phyloP scores from a whole-genome alignment of 768 basidiomycete genomes.

The Xerocomellus dryophilus region DNA sequence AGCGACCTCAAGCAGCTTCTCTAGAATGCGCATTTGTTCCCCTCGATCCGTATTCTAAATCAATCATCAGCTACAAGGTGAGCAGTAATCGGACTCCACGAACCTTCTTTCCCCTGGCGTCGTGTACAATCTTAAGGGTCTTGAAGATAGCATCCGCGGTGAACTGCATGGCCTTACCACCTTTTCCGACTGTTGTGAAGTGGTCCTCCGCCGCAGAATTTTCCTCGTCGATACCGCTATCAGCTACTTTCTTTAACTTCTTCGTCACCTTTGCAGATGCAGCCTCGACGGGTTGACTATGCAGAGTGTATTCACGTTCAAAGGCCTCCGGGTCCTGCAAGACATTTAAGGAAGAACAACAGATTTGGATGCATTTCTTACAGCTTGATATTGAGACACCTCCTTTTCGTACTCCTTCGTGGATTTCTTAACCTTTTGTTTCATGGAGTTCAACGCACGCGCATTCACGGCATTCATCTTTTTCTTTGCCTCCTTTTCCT shows the following conservation, averaged over 20 bases:
- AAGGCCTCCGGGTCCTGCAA: slow-evolving; percentile 85
- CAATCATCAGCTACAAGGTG: slow-evolving; percentile 9
- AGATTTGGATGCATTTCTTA: slow-evolving; percentile 33
- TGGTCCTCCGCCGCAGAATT: slow-evolving; percentile 49
- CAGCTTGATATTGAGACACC: slow-evolving; percentile 75
- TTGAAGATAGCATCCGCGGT: slow-evolving; percentile 89
- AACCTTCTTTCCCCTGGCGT: slow-evolving; percentile 95
- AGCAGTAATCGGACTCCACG: slow-evolving; percentile 8
- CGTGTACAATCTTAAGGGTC: slow-evolving; percentile 84
- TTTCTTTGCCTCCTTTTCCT: slow-evolving; percentile 90
- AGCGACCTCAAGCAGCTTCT: slow-evolving; percentile 81
- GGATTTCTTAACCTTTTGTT: slow-evolving; percentile 93
- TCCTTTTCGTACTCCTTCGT: slow-evolving; percentile 84
- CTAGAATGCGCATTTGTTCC: slow-evolving; percentile 90
- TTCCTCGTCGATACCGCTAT: slow-evolving; percentile 43
- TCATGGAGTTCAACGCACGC: slow-evolving; percentile 94
- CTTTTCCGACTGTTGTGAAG: slow-evolving; percentile 89
- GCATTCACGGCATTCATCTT: slow-evolving; percentile 95
- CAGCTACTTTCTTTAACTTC: slow-evolving; percentile 34
- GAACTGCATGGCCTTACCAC: slow-evolving; percentile 79
- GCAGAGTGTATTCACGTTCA: slow-evolving; percentile 65
- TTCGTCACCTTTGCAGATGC: slow-evolving; percentile 36
- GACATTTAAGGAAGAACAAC: not conserved
- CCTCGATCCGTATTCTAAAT: slow-evolving; percentile 90
- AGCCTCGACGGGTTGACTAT: slow-evolving; percentile 46